phyloP scores from a whole-genome alignment of 495 filamentous ascomycete genomes.

The Aspergillus homomorphus region DNA sequence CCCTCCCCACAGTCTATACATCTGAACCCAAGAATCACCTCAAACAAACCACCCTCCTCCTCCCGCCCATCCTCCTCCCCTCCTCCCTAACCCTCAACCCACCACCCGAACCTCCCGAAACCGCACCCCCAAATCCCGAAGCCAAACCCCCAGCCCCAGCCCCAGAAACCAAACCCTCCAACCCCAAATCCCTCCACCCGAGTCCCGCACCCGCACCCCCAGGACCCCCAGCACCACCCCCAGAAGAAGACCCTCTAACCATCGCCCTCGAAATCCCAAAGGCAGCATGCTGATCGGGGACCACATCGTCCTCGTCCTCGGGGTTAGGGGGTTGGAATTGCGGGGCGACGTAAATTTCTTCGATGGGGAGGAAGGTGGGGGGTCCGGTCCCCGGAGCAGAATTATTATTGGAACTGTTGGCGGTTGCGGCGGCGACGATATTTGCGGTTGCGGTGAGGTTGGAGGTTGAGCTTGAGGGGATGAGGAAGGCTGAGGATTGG shows the following conservation, averaged over 20 bases:
- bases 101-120: slow-evolving; percentile 13
- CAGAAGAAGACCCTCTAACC: slow-evolving; percentile 59
- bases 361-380: slow-evolving; percentile 48
- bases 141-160: slow-evolving; percentile 74
- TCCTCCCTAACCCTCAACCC: slow-evolving; percentile 34
- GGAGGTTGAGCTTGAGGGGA: slow-evolving; percentile 22
- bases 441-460: slow-evolving; percentile 16
- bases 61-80: slow-evolving; percentile 40
- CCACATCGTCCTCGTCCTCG: slow-evolving; percentile 96
- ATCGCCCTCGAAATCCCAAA: slow-evolving; percentile 90
- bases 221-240: slow-evolving; percentile 80
- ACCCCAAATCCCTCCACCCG: slow-evolving; percentile 19
- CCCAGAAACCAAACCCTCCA: slow-evolving; percentile 25
- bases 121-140: slow-evolving; percentile 17
- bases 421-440: not conserved
- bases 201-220: slow-evolving; percentile 49
- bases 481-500: slow-evolving; percentile 21
- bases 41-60: slow-evolving; percentile 35
- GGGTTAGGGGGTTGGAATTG: slow-evolving; percentile 92
- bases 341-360: slow-evolving; percentile 83
- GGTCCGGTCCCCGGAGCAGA: slow-evolving; percentile 34
- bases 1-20: slow-evolving; percentile 6
- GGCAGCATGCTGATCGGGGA: slow-evolving; percentile 94
- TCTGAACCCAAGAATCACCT: slow-evolving; percentile 24
- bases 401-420: slow-evolving; percentile 29